Evolutionary conservation across 2,329 filamentous ascomycete species (phyloP), one percentile per base, ranked within the genome.

Genomic region (Fusarium floridanum): DNA sequence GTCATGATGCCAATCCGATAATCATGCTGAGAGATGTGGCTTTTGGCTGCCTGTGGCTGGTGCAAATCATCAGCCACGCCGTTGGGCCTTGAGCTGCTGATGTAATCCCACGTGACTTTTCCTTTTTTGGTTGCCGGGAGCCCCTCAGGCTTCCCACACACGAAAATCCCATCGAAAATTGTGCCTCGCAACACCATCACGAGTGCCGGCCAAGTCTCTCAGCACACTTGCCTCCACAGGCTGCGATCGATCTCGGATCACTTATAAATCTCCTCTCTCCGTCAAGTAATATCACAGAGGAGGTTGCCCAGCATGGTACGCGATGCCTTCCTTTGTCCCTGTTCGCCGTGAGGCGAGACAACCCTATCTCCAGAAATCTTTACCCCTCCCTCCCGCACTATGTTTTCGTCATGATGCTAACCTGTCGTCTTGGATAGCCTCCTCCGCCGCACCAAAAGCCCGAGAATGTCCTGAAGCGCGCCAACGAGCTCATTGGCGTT

Each of bases 401-500:
- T 66, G 16, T 66, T 65, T 64, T 62, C 37, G 67, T 71, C 66
- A 68, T 76, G 68, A 80, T 81, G 72, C 74, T 82, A 71, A 82
- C 77, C 67, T 68, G 62, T 61, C 55, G 65, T 71, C 68, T 72
- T 66, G 36, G 50, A 80, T 73, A 96, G 97, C 95, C 97, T 89
- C 97, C 97, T 84, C 95, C 95, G 87, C 94, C 95, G 79, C 95
- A 98, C 85, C 95, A 97, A 84, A 97, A 97, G 86, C 97, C 97
- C 82, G 97, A 99, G 89, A 99, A 99, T 92, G 95, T 98, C 84
- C 92, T 98, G 85, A 98, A 98, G 91, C 92, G 97, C 85, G 97
- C 97, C 75, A 93, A 98, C 86, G 97, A 99, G 89, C 94, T 99
- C 86, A 98, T 98, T 88, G 97, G 95, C 83, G 97, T 99, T 82